Conservation (phyloP, 2,329 filamentous ascomycete genomes). For the Aspergillus thermomutatus region DNA sequence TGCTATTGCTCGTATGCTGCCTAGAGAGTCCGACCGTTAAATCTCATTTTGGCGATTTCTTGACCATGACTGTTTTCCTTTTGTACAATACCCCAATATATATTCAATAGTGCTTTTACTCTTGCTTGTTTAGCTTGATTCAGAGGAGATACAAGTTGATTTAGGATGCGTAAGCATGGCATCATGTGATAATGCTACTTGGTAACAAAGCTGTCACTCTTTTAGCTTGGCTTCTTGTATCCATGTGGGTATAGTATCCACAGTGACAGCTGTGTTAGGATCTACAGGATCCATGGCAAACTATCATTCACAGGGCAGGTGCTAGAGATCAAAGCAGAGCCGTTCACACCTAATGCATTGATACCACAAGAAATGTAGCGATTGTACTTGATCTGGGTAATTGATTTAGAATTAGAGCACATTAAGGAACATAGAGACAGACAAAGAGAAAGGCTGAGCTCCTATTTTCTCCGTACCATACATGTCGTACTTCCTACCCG, state of each 20-base stretch:
- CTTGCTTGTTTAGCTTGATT: neutral
- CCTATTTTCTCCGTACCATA: constrained; percentile 29
- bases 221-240: neutral
- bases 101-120: neutral
- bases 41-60: neutral
- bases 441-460: constrained; percentile 9
- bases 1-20: neutral
- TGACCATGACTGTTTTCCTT: neutral
- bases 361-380: neutral
- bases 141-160: neutral
- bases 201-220: neutral
- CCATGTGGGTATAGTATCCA: neutral
- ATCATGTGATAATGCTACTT: neutral
- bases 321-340: neutral
- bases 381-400: neutral
- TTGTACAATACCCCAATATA: neutral
- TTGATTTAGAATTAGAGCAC: neutral
- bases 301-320: neutral
- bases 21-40: neutral
- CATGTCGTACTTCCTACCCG: constrained; percentile 19
- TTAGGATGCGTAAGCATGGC: neutral
- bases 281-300: neutral
- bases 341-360: neutral
- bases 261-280: neutral
- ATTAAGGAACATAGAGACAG: neutral